Base-by-base conservation (phyloP, 768 basidiomycete species). In the Russula griseocarnosa region DNA sequence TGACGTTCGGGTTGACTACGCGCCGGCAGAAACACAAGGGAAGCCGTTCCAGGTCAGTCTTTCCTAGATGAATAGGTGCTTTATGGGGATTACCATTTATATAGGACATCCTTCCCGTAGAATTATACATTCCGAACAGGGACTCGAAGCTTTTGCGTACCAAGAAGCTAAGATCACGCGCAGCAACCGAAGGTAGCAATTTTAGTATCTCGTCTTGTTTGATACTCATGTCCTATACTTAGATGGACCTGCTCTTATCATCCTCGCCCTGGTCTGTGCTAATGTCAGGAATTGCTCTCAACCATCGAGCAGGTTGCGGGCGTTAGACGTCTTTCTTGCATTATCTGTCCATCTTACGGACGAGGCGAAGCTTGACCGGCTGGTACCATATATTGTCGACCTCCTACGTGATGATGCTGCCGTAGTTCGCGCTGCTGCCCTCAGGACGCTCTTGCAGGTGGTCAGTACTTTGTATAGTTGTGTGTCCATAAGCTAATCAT, bases 351-450 rank as follows among this genome's bases (percentile, higher is more conserved):
- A 90, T 69, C 78, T 98, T 40, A 92, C 92, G 0, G 97, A 98
- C 70, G 97, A 98, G 74, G 93, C 94, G 3, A 95, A 95, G 72
- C 76, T 98, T 57, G 97, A 99, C 72, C 84, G 95, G 2, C 85
- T 97, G 78, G 81, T 96, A 3, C 97, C 97, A 0, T 98, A 94
- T 68, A 83, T 95, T 30, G 87, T 98, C 2, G 92, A 94, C 44
- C 78, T 98, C 5, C 74, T 97, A 22, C 86, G 89, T 64, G 95
- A 99, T 70, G 94, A 95, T 22, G 82, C 84, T 1, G 85, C 93
- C 0, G 74, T 84, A 9, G 95, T 99, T 2, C 84, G 96, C n/a
- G 81, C 85, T 0, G 86, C 87, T 0, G 88, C 91, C 1, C 69
- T 94, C 58, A 79, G 90, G 63, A 89, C 88, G 0, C 74, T 96